Conservation (phyloP, 441 rosid genomes). For the Geranium incanum region DNA sequence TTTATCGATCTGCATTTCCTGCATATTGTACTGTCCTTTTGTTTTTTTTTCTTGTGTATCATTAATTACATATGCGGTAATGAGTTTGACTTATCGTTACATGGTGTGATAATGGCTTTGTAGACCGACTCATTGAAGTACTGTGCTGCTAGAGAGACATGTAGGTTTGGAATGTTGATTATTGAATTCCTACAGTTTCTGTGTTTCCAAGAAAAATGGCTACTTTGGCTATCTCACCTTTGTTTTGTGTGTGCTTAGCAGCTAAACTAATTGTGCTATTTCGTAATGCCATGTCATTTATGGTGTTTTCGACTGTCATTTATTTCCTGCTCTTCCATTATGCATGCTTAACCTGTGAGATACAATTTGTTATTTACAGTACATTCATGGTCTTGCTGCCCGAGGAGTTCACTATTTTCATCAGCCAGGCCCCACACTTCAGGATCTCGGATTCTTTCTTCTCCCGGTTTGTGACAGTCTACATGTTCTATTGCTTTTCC, state of each 20-base stretch:
- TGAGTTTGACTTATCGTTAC: no score
- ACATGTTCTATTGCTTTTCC: background rate
- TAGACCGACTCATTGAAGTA: slow-evolving; percentile 1
- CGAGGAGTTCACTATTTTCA: slow-evolving; percentile 93
- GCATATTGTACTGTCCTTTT: background rate
- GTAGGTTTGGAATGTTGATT: background rate
- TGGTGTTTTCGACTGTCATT: background rate
- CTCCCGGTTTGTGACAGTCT: slow-evolving; percentile 60
- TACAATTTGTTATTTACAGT: background rate
- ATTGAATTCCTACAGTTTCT: slow-evolving; percentile 6
- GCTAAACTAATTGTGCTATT: background rate
- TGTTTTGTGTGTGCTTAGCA: background rate
- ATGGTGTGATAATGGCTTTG: background rate
- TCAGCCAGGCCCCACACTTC: slow-evolving; percentile 74
- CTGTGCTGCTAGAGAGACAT: background rate
- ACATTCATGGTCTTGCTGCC: slow-evolving; percentile 41
- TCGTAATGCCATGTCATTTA: background rate
- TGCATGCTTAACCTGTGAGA: background rate
- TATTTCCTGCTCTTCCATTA: background rate
- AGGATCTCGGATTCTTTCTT: slow-evolving; percentile 78
- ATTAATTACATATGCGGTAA: background rate
- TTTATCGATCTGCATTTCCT: background rate
- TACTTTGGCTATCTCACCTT: background rate
- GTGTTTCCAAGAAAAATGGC: background rate
- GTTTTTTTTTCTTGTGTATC: background rate